Conservation (phyloP, 1,284 basidiomycete genomes). For the Ustilago nuda region DNA sequence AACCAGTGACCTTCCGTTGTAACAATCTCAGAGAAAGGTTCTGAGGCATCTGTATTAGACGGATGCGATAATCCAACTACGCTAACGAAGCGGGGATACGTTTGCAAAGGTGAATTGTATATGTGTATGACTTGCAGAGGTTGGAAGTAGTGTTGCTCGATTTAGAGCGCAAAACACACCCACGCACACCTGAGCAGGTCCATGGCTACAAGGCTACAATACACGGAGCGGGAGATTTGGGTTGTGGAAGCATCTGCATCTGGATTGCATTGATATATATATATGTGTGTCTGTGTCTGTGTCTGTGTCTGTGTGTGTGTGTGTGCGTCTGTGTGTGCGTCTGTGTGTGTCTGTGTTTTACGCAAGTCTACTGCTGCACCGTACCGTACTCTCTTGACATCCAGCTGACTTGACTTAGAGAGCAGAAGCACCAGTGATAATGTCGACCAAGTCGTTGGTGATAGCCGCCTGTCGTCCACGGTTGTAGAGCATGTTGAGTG, state of each 20-base stretch:
- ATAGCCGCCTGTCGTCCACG: conserved; percentile 99
- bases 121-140: neutral
- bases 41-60: conserved; percentile 53
- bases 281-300: neutral
- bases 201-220: no score
- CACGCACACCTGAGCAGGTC: no score
- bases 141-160: no score
- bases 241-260: neutral
- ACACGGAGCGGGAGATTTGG: neutral
- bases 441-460: conserved; percentile 93
- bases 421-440: conserved; percentile 83
- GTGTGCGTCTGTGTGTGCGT: neutral
- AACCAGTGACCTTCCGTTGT: conserved; percentile 57
- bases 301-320: neutral
- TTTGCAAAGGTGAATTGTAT: no score
- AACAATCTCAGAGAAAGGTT: conserved; percentile 5
- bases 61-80: conserved; percentile 54
- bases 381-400: neutral
- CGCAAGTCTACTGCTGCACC: neutral
- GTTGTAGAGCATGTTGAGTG: conserved; percentile 76
- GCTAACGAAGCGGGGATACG: conserved; percentile 42
- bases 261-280: conserved; percentile 11
- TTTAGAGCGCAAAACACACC: no score
- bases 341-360: neutral
- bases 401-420: conserved; percentile 34